Evolutionary conservation across 2,329 filamentous ascomycete species (phyloP).

Genomic region (Colletotrichum agaves): DNA sequence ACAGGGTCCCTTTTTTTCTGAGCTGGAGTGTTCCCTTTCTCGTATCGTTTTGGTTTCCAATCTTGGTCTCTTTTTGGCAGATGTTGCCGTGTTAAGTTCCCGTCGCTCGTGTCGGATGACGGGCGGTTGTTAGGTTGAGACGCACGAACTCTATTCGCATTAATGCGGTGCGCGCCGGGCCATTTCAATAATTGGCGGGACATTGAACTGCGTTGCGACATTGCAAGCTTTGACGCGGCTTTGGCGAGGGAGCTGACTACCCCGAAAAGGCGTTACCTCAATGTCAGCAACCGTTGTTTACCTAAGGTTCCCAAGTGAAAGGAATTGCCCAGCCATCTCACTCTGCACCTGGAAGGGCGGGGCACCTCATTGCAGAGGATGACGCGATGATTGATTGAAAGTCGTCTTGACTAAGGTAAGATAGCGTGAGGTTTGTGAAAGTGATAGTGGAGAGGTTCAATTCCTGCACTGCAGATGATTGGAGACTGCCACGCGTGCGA

Average conservation of each 20-base stretch:
- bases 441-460: conserved; percentile 11
- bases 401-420: neutral
- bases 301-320: neutral
- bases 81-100: conserved; percentile 22
- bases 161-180: neutral
- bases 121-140: conserved; percentile 32
- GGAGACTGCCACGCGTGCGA: neutral
- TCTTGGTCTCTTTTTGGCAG: conserved; percentile 1
- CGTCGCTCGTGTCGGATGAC: conserved; percentile 33
- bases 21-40: neutral
- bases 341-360: neutral
- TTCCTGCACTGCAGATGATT: conserved; percentile 1
- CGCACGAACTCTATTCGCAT: conserved; percentile 26
- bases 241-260: neutral
- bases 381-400: neutral
- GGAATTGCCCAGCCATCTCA: neutral
- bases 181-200: neutral
- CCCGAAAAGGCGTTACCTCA: neutral
- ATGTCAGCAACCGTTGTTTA: neutral
- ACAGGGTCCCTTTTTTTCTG: conserved; percentile 5
- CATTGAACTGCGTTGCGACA: neutral
- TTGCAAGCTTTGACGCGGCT: neutral
- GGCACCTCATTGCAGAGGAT: conserved; percentile 12
- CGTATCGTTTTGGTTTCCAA: neutral
- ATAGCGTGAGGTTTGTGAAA: neutral